Conservation (phyloP, 768 basidiomycete species). For the Suillus brevipes region DNA sequence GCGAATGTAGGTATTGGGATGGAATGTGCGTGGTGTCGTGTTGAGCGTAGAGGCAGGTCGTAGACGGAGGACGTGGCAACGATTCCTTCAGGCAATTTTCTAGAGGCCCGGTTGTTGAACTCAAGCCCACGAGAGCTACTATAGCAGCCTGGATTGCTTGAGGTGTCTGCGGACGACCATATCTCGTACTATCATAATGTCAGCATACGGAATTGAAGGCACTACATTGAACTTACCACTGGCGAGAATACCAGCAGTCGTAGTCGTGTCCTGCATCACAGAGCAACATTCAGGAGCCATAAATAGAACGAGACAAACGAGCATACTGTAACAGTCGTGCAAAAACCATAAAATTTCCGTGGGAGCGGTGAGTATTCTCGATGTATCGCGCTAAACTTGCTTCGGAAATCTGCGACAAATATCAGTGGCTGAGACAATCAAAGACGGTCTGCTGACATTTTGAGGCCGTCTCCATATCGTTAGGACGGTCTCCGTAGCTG, state of each 20-base stretch:
- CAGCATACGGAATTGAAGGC: constrained; percentile 6
- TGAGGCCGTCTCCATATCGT: constrained; percentile 67
- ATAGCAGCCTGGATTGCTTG: constrained; percentile 70
- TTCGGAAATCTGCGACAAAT: constrained; percentile 53
- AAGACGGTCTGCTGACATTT: constrained; percentile 49
- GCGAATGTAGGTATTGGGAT: not conserved
- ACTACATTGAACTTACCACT: constrained; percentile 51
- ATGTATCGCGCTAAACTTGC: constrained; percentile 76
- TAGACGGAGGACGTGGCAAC: not conserved
- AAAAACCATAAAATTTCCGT: constrained; percentile 76
- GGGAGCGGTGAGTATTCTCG: constrained; percentile 73
- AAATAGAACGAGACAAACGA: not conserved
- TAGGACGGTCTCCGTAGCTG: constrained; percentile 66
- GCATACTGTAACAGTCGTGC: constrained; percentile 70
- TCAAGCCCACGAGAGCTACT: constrained; percentile 16
- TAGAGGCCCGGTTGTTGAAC: not conserved
- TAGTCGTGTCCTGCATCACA: constrained; percentile 56
- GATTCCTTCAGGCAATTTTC: not conserved
- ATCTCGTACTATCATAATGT: constrained; percentile 56
- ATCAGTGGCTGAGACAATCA: not conserved
- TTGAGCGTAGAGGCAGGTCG: constrained; percentile 1
- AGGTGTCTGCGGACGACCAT: constrained; percentile 82
- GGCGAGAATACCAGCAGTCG: constrained; percentile 74
- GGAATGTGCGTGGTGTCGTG: not conserved
- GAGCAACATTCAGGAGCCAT: constrained; percentile 1